phyloP scores from a whole-genome alignment of 805 yeast species.

The Pichia ethanolica region DNA sequence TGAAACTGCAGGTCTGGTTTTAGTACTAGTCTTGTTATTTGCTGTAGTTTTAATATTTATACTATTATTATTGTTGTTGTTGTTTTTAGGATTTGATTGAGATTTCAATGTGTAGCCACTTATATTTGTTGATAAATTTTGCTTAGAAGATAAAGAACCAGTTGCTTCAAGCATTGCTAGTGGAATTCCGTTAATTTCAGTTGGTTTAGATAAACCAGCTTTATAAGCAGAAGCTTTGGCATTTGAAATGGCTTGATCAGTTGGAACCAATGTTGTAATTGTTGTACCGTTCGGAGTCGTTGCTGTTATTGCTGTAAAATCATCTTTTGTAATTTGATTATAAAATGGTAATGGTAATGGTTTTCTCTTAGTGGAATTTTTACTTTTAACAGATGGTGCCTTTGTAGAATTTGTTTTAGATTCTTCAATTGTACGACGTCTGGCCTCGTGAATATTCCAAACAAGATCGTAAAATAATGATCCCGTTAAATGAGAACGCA shows the following conservation, averaged over 20 bases:
- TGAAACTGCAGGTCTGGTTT: background rate
- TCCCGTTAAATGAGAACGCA: slow-evolving; percentile 89
- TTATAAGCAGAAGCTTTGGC: slow-evolving; percentile 54
- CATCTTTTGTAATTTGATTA: slow-evolving; percentile 84
- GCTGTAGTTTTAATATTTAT: too few relatives aligned
- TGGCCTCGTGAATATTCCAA: slow-evolving; percentile 92
- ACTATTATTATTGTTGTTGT: background rate
- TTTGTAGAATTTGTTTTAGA: slow-evolving; percentile 22
- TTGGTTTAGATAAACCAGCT: slow-evolving; percentile 44
- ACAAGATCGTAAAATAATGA: slow-evolving; percentile 86
- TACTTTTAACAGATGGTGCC: background rate
- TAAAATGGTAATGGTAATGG: slow-evolving; percentile 80
- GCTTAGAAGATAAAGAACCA: slow-evolving; percentile 43
- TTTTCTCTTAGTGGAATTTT: slow-evolving; percentile 17
- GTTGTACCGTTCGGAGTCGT: slow-evolving; percentile 93
- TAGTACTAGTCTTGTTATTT: background rate
- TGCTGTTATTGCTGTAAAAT: slow-evolving; percentile 74
- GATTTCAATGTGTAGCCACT: background rate
- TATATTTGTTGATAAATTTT: background rate
- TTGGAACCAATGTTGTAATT: slow-evolving; percentile 80
- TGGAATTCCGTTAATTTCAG: slow-evolving; percentile 34
- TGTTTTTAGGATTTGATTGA: background rate
- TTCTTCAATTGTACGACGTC: slow-evolving; percentile 54
- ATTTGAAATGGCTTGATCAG: slow-evolving; percentile 62
- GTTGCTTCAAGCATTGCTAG: slow-evolving; percentile 64